phyloP scores from a whole-genome alignment of 208 protist genomes.

The Novymonas esmeraldas region DNA sequence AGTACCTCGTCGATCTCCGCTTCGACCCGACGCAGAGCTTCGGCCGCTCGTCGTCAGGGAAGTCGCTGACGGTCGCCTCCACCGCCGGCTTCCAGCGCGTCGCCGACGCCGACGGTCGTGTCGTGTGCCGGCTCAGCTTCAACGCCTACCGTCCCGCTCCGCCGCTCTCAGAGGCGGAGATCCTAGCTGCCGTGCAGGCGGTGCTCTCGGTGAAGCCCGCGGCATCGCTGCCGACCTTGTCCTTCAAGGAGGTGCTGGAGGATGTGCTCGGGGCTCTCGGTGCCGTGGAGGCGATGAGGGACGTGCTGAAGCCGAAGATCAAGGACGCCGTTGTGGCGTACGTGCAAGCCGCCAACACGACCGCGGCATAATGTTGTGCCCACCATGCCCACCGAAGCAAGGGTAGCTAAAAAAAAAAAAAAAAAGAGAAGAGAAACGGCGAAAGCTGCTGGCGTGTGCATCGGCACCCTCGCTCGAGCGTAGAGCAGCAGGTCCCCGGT shows the following conservation, averaged over 20 bases:
- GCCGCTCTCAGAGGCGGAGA: conserved; percentile 28
- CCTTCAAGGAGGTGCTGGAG: conserved; percentile 51
- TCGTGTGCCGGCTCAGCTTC: conserved; percentile 53
- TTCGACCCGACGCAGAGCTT: conserved; percentile 64
- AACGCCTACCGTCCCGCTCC: conserved; percentile 54
- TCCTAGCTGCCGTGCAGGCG: conserved; percentile 36
- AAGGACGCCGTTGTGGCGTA: conserved; percentile 33
- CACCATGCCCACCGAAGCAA: no score
- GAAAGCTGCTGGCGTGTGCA: no score
- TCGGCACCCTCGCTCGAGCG: no score
- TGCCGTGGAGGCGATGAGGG: conserved; percentile 29
- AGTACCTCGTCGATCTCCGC: conserved; percentile 33
- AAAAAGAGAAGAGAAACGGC: no score
- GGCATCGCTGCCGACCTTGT: conserved; percentile 31
- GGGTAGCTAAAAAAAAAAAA: no score
- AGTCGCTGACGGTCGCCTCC: conserved; percentile 61
- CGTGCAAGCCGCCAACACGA: conserved; percentile 6
- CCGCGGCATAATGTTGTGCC: no score
- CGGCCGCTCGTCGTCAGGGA: conserved; percentile 51
- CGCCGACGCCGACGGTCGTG: conserved; percentile 24
- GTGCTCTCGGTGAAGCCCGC: conserved; percentile 26
- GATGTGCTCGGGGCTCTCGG: conserved; percentile 44
- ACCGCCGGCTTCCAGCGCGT: conserved; percentile 55
- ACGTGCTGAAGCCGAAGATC: conserved; percentile 30
- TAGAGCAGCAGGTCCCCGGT: no score